Conservation (phyloP, 73 alveolate species). For the Paramecium bursaria region DNA sequence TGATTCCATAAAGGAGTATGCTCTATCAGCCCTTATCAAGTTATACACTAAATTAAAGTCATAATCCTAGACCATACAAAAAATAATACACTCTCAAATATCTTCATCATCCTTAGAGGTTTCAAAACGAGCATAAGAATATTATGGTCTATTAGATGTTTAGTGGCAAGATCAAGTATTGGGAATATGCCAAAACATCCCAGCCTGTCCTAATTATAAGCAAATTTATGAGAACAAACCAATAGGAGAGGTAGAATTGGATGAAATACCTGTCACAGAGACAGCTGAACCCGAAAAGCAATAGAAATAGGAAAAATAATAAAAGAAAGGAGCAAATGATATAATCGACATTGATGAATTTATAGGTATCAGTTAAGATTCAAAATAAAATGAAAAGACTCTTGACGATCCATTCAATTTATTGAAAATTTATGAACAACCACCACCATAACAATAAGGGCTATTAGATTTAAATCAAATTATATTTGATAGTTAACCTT, state of each 20-base stretch:
- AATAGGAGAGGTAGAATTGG: slow-evolving; percentile 65
- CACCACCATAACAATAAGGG: slow-evolving; percentile 4
- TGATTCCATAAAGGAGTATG: slow-evolving; percentile 66
- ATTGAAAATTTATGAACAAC: slow-evolving; percentile 39
- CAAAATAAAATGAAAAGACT: not conserved
- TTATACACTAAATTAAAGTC: slow-evolving; percentile 47
- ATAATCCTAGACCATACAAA: not conserved
- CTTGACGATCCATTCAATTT: not conserved
- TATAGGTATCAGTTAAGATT: not conserved
- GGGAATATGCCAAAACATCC: slow-evolving; percentile 57
- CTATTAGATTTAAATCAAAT: not conserved
- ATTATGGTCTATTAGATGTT: slow-evolving; percentile 55
- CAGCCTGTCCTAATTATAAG: slow-evolving; percentile 32
- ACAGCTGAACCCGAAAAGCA: no score
- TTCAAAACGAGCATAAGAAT: slow-evolving; percentile 65
- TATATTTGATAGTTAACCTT: not conserved
- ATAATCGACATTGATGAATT: not conserved
- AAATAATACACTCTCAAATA: slow-evolving; percentile 45
- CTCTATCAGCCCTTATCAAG: slow-evolving; percentile 59
- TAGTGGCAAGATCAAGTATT: slow-evolving; percentile 59
- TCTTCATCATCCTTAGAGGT: slow-evolving; percentile 61
- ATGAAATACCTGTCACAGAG: slow-evolving; percentile 71
- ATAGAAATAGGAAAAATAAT: not conserved
- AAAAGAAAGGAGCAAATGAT: not conserved
- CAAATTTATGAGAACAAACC: slow-evolving; percentile 45